These are phyloP conservation scores for Lathyrus aphaca DNA, from an alignment of 306 rosid genomes.

Conservation along the genomic window DNA sequence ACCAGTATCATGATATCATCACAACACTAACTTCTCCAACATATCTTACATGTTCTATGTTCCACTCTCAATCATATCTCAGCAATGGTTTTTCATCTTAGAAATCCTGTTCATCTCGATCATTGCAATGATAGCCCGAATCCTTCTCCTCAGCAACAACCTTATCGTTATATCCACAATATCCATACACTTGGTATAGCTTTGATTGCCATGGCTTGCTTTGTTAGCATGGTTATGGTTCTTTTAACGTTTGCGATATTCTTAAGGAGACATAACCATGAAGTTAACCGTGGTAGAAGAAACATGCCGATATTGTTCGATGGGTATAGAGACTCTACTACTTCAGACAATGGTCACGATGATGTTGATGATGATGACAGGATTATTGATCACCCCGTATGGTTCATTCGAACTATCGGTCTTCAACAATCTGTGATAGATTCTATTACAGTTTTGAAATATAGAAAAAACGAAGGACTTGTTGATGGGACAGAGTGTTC, in stretches of 20 bases:
- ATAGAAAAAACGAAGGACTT: slow-evolving; percentile 58
- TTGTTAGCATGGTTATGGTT: slow-evolving; percentile 29
- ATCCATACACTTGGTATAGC: background rate
- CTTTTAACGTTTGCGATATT: background rate
- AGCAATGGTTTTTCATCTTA: slow-evolving; percentile 1
- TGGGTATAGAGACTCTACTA: slow-evolving; percentile 31
- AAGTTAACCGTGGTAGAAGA: background rate
- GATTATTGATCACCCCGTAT: slow-evolving; percentile 52
- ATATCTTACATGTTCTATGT: background rate
- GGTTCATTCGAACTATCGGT: slow-evolving; percentile 64
- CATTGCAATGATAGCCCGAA: slow-evolving; percentile 1
- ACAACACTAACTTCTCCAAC: background rate
- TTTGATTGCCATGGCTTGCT: slow-evolving; percentile 31
- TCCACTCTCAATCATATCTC: background rate
- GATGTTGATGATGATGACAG: slow-evolving; percentile 22
- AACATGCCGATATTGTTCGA: slow-evolving; percentile 44
- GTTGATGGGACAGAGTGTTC: slow-evolving; percentile 77
- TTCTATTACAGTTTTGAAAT: slow-evolving; percentile 60
- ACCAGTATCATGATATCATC: background rate
- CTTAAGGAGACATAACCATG: slow-evolving; percentile 21
- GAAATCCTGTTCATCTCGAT: background rate
- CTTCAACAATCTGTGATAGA: slow-evolving; percentile 67
- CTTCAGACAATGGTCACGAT: slow-evolving; percentile 26
- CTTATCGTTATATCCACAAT: background rate
- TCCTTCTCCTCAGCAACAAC: slow-evolving; percentile 31